Conservation (phyloP, 164 flowering plant species). For the Cinnamomum chago region DNA sequence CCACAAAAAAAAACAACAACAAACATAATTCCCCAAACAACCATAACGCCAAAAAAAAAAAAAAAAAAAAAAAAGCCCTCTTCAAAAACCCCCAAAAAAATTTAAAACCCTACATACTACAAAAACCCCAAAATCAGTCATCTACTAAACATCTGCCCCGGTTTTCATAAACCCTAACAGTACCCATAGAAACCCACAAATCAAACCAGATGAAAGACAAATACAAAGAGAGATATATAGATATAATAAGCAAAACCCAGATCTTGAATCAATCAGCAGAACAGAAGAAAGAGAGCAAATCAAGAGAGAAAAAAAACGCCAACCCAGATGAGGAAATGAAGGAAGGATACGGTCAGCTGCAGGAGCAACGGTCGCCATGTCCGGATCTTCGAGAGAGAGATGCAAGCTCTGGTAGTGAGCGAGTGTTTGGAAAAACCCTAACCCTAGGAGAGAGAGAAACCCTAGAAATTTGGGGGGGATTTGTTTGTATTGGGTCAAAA, state of each 20-base stretch:
- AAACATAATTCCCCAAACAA: background rate
- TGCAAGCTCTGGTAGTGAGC: background rate
- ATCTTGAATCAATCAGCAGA: slow-evolving; percentile 1
- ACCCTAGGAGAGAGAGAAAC: slow-evolving; percentile 4
- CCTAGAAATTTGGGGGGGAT: background rate
- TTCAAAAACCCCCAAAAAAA: background rate
- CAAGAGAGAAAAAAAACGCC: background rate
- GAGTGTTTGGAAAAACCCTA: slow-evolving; percentile 12
- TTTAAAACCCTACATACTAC: background rate
- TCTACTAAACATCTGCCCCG: too few species aligned
- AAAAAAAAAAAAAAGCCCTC: background rate
- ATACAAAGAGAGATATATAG: background rate
- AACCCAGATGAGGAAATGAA: slow-evolving; percentile 5
- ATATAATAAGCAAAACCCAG: background rate
- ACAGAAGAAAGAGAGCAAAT: background rate
- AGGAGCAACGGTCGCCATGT: slow-evolving; percentile 39
- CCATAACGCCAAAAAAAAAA: background rate
- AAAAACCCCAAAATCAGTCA: background rate
- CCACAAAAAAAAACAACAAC: background rate
- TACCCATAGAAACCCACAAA: background rate
- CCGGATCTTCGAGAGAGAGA: slow-evolving; percentile 10
- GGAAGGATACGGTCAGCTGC: slow-evolving; percentile 42
- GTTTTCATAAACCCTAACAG: background rate
- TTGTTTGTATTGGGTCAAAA: background rate
- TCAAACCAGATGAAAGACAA: background rate